Evolutionary conservation across 78 protist species (phyloP).

Genomic region (Dictyostelium capitatum): DNA sequence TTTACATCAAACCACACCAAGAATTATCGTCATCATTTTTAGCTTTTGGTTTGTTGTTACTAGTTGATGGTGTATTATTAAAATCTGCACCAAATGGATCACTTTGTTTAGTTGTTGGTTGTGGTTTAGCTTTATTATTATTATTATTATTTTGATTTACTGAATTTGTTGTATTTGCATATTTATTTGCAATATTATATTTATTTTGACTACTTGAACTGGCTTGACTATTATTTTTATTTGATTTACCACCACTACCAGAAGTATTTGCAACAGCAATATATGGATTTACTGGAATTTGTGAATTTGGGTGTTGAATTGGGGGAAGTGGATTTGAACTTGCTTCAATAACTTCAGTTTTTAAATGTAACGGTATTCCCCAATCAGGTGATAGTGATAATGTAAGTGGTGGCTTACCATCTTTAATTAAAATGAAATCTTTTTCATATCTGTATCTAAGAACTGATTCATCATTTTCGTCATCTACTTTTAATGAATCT

Average conservation of each 20-base stretch:
- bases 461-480: constrained; percentile 24
- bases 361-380: constrained; percentile 67
- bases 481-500: not conserved
- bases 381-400: constrained; percentile 69
- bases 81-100: too few species aligned
- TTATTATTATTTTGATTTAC: not conserved
- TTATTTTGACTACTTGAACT: not conserved
- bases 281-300: too few species aligned
- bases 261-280: too few species aligned
- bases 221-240: too few species aligned
- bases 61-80: not conserved
- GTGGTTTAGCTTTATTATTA: not conserved
- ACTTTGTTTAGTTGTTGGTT: not conserved
- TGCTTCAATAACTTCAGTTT: constrained; percentile 18
- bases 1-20: constrained; percentile 41
- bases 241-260: too few species aligned
- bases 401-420: constrained; percentile 26
- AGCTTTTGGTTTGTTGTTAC: not conserved
- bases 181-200: not conserved
- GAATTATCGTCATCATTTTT: not conserved
- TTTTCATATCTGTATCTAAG: constrained; percentile 69
- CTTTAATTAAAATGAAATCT: constrained; percentile 60
- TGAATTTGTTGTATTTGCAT: not conserved
- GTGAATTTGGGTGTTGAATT: not conserved
- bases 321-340: not conserved